Conservation (phyloP, 495 filamentous ascomycete genomes). For the Penicillium egyptiacum region DNA sequence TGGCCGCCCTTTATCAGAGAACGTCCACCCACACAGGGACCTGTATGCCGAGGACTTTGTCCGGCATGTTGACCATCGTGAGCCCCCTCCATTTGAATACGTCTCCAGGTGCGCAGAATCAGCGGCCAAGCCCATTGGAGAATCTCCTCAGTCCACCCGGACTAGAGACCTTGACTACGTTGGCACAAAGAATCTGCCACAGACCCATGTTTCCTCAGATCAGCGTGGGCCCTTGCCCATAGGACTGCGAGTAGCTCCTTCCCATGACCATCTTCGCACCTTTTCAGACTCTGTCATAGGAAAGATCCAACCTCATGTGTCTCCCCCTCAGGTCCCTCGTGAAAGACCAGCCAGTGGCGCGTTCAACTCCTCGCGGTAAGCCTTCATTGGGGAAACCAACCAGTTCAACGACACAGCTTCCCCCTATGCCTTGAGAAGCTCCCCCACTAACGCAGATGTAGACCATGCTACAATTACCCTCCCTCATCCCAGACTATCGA, state of each 20-base stretch:
- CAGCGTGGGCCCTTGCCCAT: constrained; percentile 16
- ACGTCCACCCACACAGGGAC: constrained; percentile 22
- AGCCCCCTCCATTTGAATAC: constrained; percentile 28
- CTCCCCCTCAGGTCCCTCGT: constrained; percentile 9
- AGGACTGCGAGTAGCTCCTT: constrained; percentile 15
- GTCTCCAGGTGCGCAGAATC: constrained; percentile 17
- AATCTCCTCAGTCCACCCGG: constrained; percentile 18
- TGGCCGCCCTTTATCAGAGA: constrained; percentile 17
- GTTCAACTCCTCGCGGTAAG: constrained; percentile 25
- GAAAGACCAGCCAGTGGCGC: constrained; percentile 25
- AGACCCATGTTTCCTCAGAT: constrained; percentile 13
- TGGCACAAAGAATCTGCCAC: constrained; percentile 17
- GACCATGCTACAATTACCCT: constrained; percentile 21
- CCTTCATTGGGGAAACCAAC: constrained; percentile 7
- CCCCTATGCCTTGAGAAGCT: not conserved
- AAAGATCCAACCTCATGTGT: constrained; percentile 12
- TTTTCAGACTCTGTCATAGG: constrained; percentile 11
- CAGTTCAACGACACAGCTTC: constrained; percentile 3
- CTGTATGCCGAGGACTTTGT: constrained; percentile 44
- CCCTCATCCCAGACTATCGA: constrained; percentile 24
- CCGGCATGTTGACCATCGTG: constrained; percentile 36
- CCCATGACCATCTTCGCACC: constrained; percentile 17
- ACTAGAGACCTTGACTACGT: constrained; percentile 18
- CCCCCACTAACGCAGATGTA: constrained; percentile 13
- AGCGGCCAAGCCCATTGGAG: constrained; percentile 18